Conservation (phyloP, 495 filamentous ascomycete species). For the Lichenothelia convexa region DNA sequence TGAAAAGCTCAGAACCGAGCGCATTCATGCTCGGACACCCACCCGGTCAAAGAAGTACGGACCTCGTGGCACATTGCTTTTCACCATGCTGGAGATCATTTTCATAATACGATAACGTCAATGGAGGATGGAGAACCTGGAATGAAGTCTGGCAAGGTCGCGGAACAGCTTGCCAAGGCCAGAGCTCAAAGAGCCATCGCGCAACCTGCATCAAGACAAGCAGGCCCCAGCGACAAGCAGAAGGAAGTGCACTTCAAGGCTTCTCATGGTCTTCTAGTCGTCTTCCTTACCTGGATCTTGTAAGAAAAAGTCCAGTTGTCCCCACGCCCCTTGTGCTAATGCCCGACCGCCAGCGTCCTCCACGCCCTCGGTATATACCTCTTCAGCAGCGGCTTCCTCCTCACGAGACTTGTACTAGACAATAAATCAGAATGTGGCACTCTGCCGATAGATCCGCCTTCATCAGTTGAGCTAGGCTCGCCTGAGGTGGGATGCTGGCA, state of each 20-base stretch:
- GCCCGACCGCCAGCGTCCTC: constrained; percentile 31
- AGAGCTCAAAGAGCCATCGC: constrained; percentile 18
- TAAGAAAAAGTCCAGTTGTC: constrained; percentile 3
- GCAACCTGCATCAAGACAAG: constrained; percentile 8
- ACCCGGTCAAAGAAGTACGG: too few species aligned
- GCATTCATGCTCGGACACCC: too few species aligned
- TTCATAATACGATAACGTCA: constrained; percentile 3
- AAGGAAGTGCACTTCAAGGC: constrained; percentile 34
- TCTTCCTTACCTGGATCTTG: constrained; percentile 32
- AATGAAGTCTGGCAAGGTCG: constrained; percentile 19
- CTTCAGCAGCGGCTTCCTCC: constrained; percentile 92
- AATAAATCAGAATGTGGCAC: constrained; percentile 65
- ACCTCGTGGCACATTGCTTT: too few species aligned
- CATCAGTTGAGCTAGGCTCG: constrained; percentile 26
- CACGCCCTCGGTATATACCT: constrained; percentile 72
- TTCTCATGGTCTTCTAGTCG: constrained; percentile 30
- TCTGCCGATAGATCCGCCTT: constrained; percentile 40
- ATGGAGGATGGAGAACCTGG: constrained; percentile 15
- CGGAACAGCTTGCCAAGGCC: constrained; percentile 21
- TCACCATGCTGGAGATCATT: too few species aligned
- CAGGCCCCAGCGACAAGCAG: constrained; percentile 16
- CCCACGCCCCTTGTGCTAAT: constrained; percentile 5
- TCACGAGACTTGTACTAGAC: constrained; percentile 79
- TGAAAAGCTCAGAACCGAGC: too few species aligned
- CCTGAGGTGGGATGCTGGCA: constrained; percentile 76